These are phyloP conservation scores for Akanthomyces muscarius DNA, from an alignment of 2,329 filamentous ascomycete species.

Conservation along the genomic window DNA sequence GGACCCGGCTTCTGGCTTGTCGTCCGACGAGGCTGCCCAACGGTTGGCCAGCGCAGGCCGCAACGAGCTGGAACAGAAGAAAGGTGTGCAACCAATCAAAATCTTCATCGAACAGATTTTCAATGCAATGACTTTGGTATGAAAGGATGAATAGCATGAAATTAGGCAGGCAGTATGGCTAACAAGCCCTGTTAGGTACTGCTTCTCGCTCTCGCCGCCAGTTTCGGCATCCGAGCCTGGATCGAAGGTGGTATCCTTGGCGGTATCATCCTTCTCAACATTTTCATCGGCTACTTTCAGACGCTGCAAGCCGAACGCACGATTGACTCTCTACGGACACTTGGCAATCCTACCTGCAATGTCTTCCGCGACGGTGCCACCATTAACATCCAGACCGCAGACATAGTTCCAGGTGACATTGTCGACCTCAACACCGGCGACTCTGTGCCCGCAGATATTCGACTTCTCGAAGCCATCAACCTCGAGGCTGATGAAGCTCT, in stretches of 20 bases:
- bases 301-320: slow-evolving; percentile 40
- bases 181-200: slow-evolving; percentile 35
- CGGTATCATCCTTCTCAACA: slow-evolving; percentile 50
- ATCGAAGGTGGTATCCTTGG: slow-evolving; percentile 49
- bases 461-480: slow-evolving; percentile 53
- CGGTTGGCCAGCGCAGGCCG: slow-evolving; percentile 52
- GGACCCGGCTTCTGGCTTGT: slow-evolving; percentile 51
- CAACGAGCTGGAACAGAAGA: slow-evolving; percentile 50
- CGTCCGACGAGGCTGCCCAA: slow-evolving; percentile 44
- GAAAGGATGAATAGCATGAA: not conserved
- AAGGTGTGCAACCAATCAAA: slow-evolving; percentile 51
- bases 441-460: slow-evolving; percentile 53
- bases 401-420: slow-evolving; percentile 55
- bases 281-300: slow-evolving; percentile 45
- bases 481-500: slow-evolving; percentile 60
- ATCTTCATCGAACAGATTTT: slow-evolving; percentile 54
- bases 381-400: slow-evolving; percentile 29
- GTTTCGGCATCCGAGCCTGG: slow-evolving; percentile 47
- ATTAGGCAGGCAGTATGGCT: not conserved
- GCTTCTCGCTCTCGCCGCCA: slow-evolving; percentile 55
- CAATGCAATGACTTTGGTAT: slow-evolving; percentile 56
- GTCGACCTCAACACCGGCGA: slow-evolving; percentile 48
- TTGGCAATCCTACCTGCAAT: slow-evolving; percentile 34
- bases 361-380: slow-evolving; percentile 36
- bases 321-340: slow-evolving; percentile 36